Base-by-base conservation (phyloP, 805 yeast genomes). In the Spathaspora girioi region DNA sequence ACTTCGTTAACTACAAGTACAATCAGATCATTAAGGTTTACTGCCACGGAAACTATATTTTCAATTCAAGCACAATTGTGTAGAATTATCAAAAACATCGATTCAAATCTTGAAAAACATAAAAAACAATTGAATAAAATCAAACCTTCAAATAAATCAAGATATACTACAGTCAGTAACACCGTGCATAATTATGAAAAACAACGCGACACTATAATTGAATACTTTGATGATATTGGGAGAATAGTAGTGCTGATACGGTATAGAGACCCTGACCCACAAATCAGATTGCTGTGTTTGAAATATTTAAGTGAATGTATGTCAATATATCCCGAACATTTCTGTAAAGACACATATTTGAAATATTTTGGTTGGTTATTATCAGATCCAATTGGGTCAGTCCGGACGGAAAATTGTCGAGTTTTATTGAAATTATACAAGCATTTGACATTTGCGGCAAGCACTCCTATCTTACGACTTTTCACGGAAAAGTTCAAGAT, bases 311-410 rank as follows among this genome's bases (percentile, higher is more conserved):
- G 89, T n/a, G 71, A 67, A 15, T 87, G 96, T 89, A 87, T 89
- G 69, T 75, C 78, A n/a, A 62, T 69, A 6, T 79, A 79, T 54
- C 96, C 96, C 0, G 91, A 86, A 51, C 69, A 75, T 49, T 90
- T 87, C 59, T 78, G 87, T 56, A 87, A 82, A 54, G 83, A 86
- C 11, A 72, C 84, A 1, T 89, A 83, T 60, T 73, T 90, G 55
- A 79, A 91, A 55, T 89, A 87, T 65, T 77, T 87, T 60, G 96
- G 96, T 4, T 87, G 96, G 96, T 72, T 89, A 32, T 69, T 92
- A 42, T 83, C 92, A n/a, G 97, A 91, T 61, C 72, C 81, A 2
- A 77, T 80, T 14, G 66, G 78, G 10, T 55, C 63, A 2, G 96
- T 89, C 1, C 77, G 96, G 57, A 63, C 75, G 8, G 90, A 87